Evolutionary conservation across 257 asterid species (phyloP).

Genomic region (Solanum boliviense): DNA sequence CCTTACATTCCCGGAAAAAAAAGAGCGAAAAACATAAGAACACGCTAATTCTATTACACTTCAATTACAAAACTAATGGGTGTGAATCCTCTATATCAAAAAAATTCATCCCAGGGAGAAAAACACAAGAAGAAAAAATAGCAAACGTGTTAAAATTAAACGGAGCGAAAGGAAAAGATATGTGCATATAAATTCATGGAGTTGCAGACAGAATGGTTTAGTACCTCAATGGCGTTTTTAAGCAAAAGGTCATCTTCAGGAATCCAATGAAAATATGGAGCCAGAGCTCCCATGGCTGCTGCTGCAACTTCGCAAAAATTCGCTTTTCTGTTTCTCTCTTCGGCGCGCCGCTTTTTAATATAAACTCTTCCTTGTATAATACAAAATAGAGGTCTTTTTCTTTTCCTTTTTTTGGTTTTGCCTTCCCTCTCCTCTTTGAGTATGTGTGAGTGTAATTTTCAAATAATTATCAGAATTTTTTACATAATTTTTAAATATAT

Average conservation of each 20-base stretch:
- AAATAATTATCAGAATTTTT: no score
- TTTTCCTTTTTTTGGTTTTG: not conserved
- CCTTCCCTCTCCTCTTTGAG: not conserved
- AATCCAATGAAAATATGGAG: conserved; percentile 36
- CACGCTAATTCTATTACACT: conserved; percentile 25
- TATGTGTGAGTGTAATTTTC: not conserved
- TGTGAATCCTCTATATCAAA: not conserved
- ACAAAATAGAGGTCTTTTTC: not conserved
- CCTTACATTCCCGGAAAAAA: not conserved
- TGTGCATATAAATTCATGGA: not conserved
- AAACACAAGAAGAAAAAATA: not conserved
- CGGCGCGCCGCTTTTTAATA: not conserved
- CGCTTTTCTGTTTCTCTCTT: not conserved
- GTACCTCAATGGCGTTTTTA: conserved; percentile 62
- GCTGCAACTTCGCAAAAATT: not conserved
- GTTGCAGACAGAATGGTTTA: not conserved
- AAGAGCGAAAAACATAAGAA: conserved; percentile 14
- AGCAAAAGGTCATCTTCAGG: conserved; percentile 65
- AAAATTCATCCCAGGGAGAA: not conserved
- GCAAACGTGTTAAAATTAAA: not conserved
- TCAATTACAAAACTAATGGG: not conserved
- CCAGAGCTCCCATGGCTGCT: conserved; percentile 49
- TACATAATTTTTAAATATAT: no score
- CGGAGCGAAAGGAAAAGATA: not conserved
- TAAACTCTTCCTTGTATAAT: not conserved